Conservation (phyloP, 106 monocot genomes). For the Acorus gramineus region DNA sequence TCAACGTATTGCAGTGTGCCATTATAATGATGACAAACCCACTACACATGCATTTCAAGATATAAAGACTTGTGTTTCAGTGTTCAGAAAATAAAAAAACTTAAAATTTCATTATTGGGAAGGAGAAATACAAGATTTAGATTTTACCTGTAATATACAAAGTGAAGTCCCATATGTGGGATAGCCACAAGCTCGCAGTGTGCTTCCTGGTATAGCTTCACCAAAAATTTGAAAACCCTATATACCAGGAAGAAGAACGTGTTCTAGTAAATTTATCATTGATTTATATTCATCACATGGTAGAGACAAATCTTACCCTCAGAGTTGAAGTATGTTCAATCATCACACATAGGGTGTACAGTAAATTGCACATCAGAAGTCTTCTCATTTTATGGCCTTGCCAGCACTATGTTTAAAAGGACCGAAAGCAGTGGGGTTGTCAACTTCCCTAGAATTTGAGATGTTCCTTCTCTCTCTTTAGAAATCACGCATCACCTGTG, state of each 20-base stretch:
- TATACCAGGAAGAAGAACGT: conserved; percentile 58
- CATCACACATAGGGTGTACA: conserved; percentile 15
- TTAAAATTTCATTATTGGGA: too few relatives aligned
- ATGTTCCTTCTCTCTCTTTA: too few relatives aligned
- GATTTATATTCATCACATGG: not conserved
- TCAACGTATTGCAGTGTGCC: conserved; percentile 75
- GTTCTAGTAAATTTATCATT: conserved; percentile 15
- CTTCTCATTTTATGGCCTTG: conserved; percentile 8
- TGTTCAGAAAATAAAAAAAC: too few relatives aligned
- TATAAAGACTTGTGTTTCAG: not conserved
- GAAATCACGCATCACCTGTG: too few relatives aligned
- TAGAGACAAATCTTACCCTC: conserved; percentile 32
- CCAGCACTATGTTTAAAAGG: conserved; percentile 21
- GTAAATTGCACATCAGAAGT: conserved; percentile 18
- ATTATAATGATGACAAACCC: conserved; percentile 79
- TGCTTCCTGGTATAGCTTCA: conserved; percentile 67
- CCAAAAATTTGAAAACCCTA: conserved; percentile 81
- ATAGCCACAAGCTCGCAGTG: conserved; percentile 65
- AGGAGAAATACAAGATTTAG: too few relatives aligned
- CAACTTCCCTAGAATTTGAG: conserved; percentile 41
- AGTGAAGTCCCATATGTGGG: conserved; percentile 74
- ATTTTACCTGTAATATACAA: conserved; percentile 74
- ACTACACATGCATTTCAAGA: conserved; percentile 24
- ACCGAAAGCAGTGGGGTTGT: conserved; percentile 11
- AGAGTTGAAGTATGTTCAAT: conserved; percentile 22